phyloP scores from a whole-genome alignment of 208 protist species.

The Porcisia deanei region DNA sequence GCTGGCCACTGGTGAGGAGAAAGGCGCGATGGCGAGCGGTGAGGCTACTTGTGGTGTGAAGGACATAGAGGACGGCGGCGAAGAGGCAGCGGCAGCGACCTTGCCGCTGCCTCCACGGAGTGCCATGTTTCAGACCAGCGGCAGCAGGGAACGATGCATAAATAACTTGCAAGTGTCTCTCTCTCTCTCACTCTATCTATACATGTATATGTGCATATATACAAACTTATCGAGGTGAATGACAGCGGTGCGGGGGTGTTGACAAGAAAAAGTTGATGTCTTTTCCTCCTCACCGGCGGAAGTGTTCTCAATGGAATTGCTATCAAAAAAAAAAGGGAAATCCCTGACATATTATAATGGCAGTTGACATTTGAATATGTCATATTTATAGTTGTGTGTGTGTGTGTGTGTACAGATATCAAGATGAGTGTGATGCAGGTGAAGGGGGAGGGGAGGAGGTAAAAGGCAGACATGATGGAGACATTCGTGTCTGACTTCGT shows the following conservation, averaged over 20 bases:
- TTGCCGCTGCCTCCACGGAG: no score
- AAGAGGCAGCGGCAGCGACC: no score
- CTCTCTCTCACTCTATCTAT: neutral
- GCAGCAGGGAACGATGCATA: neutral
- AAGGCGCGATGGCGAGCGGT: neutral
- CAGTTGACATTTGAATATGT: neutral
- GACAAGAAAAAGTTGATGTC: no score
- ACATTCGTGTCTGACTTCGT: neutral
- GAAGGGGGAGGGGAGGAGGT: neutral
- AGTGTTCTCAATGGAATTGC: no score
- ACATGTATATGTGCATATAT: slow-evolving; percentile 1
- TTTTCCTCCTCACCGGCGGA: no score
- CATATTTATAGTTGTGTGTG: neutral
- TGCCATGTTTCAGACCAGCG: neutral
- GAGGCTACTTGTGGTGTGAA: neutral
- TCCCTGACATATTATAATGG: neutral
- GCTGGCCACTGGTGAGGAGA: neutral
- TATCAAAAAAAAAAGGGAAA: neutral
- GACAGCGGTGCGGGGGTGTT: no score
- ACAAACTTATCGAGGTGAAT: neutral
- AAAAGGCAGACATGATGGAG: neutral
- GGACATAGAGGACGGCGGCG: neutral
- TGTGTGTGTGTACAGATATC: neutral
- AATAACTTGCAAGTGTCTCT: no score
- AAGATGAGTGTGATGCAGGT: neutral